These are phyloP conservation scores for Colletotrichum zoysiae DNA, from an alignment of 2,329 filamentous ascomycete species.

Conservation along the genomic window DNA sequence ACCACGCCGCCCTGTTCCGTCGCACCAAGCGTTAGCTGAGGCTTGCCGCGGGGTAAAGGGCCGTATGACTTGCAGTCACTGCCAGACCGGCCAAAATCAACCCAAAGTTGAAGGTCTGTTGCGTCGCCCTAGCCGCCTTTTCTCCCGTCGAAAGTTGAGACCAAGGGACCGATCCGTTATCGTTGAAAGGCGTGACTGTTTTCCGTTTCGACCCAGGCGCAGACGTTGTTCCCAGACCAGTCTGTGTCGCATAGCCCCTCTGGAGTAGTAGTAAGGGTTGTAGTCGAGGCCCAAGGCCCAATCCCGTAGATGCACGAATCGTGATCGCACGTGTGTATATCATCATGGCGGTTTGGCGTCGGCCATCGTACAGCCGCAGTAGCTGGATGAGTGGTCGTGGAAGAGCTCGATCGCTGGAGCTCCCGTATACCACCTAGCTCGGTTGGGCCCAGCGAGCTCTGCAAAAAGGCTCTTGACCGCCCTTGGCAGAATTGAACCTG, in stretches of 20 bases:
- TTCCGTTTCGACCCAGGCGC: constrained; percentile 67
- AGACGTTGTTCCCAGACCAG: constrained; percentile 54
- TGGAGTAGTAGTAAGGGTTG: constrained; percentile 54
- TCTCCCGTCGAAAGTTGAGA: constrained; percentile 78
- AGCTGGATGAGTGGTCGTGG: constrained; percentile 9
- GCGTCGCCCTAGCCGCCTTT: constrained; percentile 86
- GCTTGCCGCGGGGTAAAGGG: constrained; percentile 16
- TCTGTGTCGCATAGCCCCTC: constrained; percentile 71
- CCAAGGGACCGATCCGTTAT: constrained; percentile 88
- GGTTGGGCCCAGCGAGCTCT: constrained; percentile 26
- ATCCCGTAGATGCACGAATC: constrained; percentile 49
- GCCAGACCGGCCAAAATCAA: constrained; percentile 80
- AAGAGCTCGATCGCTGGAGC: constrained; percentile 34
- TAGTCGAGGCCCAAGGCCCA: constrained; percentile 48
- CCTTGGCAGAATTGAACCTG: constrained; percentile 52
- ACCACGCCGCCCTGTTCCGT: constrained; percentile 75
- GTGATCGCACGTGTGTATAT: constrained; percentile 55
- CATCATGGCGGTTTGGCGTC: constrained; percentile 60
- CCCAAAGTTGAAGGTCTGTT: constrained; percentile 90
- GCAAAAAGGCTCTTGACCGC: constrained; percentile 49
- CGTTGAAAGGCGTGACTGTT: constrained; percentile 85
- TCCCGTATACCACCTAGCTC: constrained; percentile 10
- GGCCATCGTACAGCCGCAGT: constrained; percentile 51
- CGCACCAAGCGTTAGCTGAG: constrained; percentile 19
- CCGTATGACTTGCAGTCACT: constrained; percentile 72